Conservation (phyloP, 495 filamentous ascomycete genomes). For the Podospora anserina region DNA sequence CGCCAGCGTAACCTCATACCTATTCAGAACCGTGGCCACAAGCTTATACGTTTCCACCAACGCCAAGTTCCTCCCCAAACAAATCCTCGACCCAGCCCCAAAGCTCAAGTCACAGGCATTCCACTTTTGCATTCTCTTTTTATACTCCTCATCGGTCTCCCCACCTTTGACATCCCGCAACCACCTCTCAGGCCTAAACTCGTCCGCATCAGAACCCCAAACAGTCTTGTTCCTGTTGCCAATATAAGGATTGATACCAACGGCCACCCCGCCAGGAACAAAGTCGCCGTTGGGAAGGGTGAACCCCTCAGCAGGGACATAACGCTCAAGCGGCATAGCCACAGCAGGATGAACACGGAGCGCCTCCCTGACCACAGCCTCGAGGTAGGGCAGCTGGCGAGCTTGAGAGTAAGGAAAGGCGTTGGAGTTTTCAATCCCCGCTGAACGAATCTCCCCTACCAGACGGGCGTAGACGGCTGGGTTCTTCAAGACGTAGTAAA, state of each 20-base stretch:
- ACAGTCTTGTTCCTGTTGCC: conserved; percentile 37
- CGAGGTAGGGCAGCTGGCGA: conserved; percentile 52
- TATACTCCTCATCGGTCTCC: conserved; percentile 25
- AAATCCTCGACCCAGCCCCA: conserved; percentile 58
- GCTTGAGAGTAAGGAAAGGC: conserved; percentile 22
- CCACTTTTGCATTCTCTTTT: conserved; percentile 21
- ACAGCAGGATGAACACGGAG: conserved; percentile 58
- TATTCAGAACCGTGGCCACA: conserved; percentile 56
- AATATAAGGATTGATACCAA: conserved; percentile 34
- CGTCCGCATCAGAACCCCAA: conserved; percentile 48
- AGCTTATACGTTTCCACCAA: conserved; percentile 64
- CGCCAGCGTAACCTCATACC: conserved; percentile 40
- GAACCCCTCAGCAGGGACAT: conserved; percentile 54
- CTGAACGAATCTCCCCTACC: conserved; percentile 20
- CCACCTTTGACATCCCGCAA: conserved; percentile 27
- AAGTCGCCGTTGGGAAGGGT: conserved; percentile 51
- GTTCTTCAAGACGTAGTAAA: conserved; percentile 36
- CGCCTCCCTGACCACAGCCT: conserved; percentile 62
- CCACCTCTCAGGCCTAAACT: conserved; percentile 52
- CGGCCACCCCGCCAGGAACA: conserved; percentile 46
- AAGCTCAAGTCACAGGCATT: conserved; percentile 43
- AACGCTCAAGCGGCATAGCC: conserved; percentile 52
- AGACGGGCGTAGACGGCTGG: conserved; percentile 29
- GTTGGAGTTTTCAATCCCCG: conserved; percentile 3
- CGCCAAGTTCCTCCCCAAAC: conserved; percentile 62